Base-by-base conservation (phyloP, 177 flowering plant species). In the Telopea speciosissima region DNA sequence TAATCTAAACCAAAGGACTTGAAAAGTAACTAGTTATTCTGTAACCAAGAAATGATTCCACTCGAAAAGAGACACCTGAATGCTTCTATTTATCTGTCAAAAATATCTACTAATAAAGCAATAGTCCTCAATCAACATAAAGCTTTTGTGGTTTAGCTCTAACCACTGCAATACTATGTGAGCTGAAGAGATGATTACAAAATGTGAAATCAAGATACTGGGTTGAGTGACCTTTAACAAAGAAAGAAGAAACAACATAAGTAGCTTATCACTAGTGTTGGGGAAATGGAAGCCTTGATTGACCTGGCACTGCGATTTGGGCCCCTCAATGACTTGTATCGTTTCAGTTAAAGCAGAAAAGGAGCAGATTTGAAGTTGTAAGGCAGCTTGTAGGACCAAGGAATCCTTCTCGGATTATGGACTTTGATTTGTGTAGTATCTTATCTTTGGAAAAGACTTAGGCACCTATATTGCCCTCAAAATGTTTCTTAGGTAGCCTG, bases 331-430 rank as follows among this genome's bases (percentile, higher is more conserved):
- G 72, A 44, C 59, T 25, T 24, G 73, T 62, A 44, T 17, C 60
- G 25, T 22, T 16, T 13, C 14, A 12, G 52, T 12, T 25, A 12
- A 63, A 21, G 26, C 13, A 59, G 6, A 12, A 8, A 49, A 49
- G 61, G 23, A 64, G 24, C 61, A 49, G 26, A 8, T 63, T 52
- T 5, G 36, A 16, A 68, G 78, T 67, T 22, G 74, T 68, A 72
- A 72, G 72, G 75, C 68, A 65, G 59, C 78, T 65, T 63, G 78
- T 76, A 72, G 78, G 75, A 62, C 78, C 71, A 71, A 52, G 42
- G 64, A 62, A 60, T 36, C 62, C 28, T 23, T 2, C 56, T 23
- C 8, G 19, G 22, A 11, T 17, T 24, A 6, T 44, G 19, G 8
- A n/a, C 0, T 44, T 66, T 11, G 21, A 31, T 44, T 23, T 42